Percentiles rank a stretch among this genome's conserved stretches.
Evolutionary conservation across 106 monocot species (phyloP).

Genomic region (Posidonia australis): DNA sequence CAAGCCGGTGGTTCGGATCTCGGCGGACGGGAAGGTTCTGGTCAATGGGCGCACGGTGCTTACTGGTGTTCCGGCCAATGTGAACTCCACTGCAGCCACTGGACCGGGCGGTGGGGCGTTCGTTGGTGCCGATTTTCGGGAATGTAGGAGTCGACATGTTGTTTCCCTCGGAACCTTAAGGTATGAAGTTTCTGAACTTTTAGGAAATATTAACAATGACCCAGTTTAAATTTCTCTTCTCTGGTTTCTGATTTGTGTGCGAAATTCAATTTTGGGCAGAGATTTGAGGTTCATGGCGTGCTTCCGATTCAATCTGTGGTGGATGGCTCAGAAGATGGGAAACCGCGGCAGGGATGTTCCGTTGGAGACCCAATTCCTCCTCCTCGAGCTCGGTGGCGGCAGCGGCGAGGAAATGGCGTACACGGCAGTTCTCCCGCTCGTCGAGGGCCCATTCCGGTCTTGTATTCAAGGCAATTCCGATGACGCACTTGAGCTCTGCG

Average conservation of each 20-base stretch:
- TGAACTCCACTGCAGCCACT: slow-evolving; percentile 31
- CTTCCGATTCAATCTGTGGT: slow-evolving; percentile 31
- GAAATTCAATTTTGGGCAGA: slow-evolving; percentile 10
- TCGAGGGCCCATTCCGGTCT: slow-evolving; percentile 68
- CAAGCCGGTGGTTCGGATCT: slow-evolving; percentile 29
- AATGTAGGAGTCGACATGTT: slow-evolving; percentile 48
- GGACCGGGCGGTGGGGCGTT: slow-evolving; percentile 59
- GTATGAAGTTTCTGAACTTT: slow-evolving; percentile 15
- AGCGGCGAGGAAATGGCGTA: slow-evolving; percentile 20
- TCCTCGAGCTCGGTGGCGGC: slow-evolving; percentile 35
- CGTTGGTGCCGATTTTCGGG: slow-evolving; percentile 37
- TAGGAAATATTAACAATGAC: neutral
- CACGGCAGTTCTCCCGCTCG: slow-evolving; percentile 57
- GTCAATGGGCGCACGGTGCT: slow-evolving; percentile 41
- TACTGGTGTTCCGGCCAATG: slow-evolving; percentile 45
- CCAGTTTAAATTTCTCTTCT: neutral
- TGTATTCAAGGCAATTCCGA: slow-evolving; percentile 53
- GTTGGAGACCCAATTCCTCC: slow-evolving; percentile 23
- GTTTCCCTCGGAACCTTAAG: slow-evolving; percentile 57
- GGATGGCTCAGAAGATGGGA: slow-evolving; percentile 31
- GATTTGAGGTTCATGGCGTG: slow-evolving; percentile 20
- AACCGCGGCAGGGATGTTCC: slow-evolving; percentile 13
- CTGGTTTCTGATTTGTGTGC: neutral
- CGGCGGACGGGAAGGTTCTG: slow-evolving; percentile 34
- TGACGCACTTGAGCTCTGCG: slow-evolving; percentile 59